phyloP scores from a whole-genome alignment of 305 asterid species.

The Caryopteris hybrid region DNA sequence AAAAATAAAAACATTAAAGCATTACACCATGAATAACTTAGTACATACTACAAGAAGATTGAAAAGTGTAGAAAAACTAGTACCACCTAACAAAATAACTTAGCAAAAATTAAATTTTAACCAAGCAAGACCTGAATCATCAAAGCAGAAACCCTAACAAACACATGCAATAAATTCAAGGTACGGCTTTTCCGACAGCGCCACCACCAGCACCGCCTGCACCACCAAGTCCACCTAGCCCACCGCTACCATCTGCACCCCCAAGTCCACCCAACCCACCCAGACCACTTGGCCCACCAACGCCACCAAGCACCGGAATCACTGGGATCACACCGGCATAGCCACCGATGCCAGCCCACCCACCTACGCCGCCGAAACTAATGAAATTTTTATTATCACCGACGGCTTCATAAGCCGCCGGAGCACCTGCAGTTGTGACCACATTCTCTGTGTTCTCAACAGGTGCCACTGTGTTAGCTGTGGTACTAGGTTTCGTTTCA shows the following conservation, averaged over 20 bases:
- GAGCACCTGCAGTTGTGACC: slow-evolving; percentile 15
- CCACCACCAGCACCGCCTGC: background rate
- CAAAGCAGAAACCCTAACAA: background rate
- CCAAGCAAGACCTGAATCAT: background rate
- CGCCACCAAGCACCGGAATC: slow-evolving; percentile 32
- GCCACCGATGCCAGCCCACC: slow-evolving; percentile 73
- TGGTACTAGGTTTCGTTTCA: slow-evolving; percentile 16
- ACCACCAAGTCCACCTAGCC: slow-evolving; percentile 24
- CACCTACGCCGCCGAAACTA: slow-evolving; percentile 66
- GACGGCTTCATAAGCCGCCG: slow-evolving; percentile 30
- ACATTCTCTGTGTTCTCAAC: slow-evolving; percentile 4
- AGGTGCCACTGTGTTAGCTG: background rate
- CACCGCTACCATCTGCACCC: background rate
- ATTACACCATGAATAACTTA: background rate
- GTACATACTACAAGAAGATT: background rate
- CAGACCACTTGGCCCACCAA: too few relatives aligned
- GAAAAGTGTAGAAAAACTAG: background rate
- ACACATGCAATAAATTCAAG: slow-evolving; percentile 16
- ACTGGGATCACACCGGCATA: slow-evolving; percentile 58
- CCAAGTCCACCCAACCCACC: too few relatives aligned
- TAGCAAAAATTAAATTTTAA: too few relatives aligned
- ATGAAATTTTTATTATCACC: slow-evolving; percentile 59
- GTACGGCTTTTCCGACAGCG: slow-evolving; percentile 8
- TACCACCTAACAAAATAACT: too few relatives aligned
- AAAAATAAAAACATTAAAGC: too few relatives aligned